Percentiles rank a stretch among this genome's conserved stretches.
Conservation (phyloP, 2,329 filamentous ascomycete genomes). For the Lachnellula willkommii region DNA sequence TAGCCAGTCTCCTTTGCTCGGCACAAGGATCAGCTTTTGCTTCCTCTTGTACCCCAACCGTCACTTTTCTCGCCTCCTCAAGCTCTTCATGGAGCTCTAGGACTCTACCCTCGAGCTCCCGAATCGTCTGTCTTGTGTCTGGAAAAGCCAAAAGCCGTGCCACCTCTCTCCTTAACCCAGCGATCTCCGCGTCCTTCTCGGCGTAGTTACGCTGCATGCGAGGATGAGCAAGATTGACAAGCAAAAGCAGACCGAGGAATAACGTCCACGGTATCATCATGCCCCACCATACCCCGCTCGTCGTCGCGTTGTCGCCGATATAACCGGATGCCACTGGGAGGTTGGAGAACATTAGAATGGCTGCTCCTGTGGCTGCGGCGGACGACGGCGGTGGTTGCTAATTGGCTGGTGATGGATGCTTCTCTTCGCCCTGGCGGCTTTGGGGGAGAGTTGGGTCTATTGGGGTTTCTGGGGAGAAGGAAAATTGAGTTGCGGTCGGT, state of each 20-base stretch:
- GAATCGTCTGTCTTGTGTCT: not conserved
- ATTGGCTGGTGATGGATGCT: not conserved
- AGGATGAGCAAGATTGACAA: too few species aligned
- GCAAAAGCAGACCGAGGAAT: not conserved
- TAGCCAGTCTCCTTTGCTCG: too few species aligned
- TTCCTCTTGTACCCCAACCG: not conserved
- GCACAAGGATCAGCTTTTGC: not conserved
- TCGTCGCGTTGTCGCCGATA: not conserved
- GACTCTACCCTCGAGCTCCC: not conserved
- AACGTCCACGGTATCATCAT: not conserved
- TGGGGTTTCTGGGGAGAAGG: too few species aligned
- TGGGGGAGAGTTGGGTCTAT: too few species aligned
- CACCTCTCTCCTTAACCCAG: not conserved
- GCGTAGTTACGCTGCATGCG: not conserved
- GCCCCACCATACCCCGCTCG: not conserved
- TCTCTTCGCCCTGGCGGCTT: too few species aligned
- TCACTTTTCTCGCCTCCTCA: not conserved
- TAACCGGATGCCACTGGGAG: not conserved
- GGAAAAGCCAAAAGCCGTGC: not conserved
- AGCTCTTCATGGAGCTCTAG: not conserved
- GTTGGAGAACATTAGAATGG: not conserved
- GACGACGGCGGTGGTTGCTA: not conserved
- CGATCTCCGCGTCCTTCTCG: not conserved
- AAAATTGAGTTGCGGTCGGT: too few species aligned
- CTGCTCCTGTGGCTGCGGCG: not conserved